phyloP scores from a whole-genome alignment of 495 filamentous ascomycete species.

The Neurospora sp. region DNA sequence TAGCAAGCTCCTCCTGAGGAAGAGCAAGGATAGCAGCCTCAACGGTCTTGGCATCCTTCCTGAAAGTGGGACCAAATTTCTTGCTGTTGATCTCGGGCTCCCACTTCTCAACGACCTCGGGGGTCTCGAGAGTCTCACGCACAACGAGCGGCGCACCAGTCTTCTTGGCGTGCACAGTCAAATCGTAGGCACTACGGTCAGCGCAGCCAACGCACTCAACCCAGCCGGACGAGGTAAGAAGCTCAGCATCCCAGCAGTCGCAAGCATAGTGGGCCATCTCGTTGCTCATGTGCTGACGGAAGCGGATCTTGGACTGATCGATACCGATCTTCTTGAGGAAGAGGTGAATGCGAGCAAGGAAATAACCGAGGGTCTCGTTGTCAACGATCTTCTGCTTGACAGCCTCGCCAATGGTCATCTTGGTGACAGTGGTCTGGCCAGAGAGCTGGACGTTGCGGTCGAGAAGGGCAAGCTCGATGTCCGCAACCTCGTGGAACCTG shows the following conservation, averaged over 20 bases:
- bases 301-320: conserved; percentile 62
- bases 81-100: conserved; percentile 72
- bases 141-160: conserved; percentile 70
- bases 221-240: conserved; percentile 72
- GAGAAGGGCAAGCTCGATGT: conserved; percentile 58
- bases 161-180: conserved; percentile 69
- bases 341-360: conserved; percentile 65
- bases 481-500: conserved; percentile 56
- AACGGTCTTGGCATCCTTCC: conserved; percentile 68
- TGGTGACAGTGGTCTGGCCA: conserved; percentile 52
- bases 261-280: conserved; percentile 70
- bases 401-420: conserved; percentile 58
- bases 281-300: conserved; percentile 81
- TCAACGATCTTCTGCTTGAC: conserved; percentile 60
- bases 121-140: conserved; percentile 50
- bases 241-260: conserved; percentile 80
- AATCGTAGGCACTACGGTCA: conserved; percentile 70
- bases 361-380: conserved; percentile 84
- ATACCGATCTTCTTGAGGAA: conserved; percentile 65
- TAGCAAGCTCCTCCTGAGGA: conserved; percentile 60
- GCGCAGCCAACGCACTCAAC: conserved; percentile 82
- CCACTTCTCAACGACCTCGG: conserved; percentile 61
- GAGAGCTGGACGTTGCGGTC: conserved; percentile 62
- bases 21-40: conserved; percentile 59
- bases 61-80: conserved; percentile 71